Conservation (phyloP, 352 stramenopile species). For the Phytophthora boehmeriae region DNA sequence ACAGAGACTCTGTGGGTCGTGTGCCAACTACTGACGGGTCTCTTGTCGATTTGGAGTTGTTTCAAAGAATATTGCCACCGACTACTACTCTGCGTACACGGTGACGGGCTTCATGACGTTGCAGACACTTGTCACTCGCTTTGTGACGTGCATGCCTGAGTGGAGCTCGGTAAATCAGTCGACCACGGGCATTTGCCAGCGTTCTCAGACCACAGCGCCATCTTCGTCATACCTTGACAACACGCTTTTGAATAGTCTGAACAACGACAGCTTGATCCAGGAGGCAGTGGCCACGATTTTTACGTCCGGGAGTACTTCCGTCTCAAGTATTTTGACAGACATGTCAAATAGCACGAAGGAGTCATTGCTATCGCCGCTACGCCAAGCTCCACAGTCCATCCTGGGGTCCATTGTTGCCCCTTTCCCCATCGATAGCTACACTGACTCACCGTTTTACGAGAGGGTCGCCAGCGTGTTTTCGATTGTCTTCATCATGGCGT, state of each 20-base stretch:
- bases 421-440: constrained; percentile 46
- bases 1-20: constrained; percentile 15
- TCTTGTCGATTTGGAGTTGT: constrained; percentile 23
- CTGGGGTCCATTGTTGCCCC: constrained; percentile 33
- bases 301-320: not conserved
- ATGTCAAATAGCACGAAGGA: constrained; percentile 27
- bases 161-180: constrained; percentile 44
- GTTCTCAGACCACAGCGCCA: constrained; percentile 30
- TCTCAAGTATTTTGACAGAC: constrained; percentile 15
- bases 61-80: constrained; percentile 38
- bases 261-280: constrained; percentile 41
- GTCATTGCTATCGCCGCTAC: constrained; percentile 31
- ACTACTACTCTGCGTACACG: constrained; percentile 49
- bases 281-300: constrained; percentile 22
- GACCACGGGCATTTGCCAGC: constrained; percentile 52
- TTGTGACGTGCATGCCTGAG: constrained; percentile 58
- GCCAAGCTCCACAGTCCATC: constrained; percentile 50
- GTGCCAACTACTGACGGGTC: constrained; percentile 40
- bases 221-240: constrained; percentile 27
- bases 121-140: constrained; percentile 62
- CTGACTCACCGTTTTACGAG: constrained; percentile 62
- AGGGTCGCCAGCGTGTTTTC: constrained; percentile 55
- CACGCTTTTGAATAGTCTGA: constrained; percentile 32
- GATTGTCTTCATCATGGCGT: constrained; percentile 91
- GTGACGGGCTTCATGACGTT: constrained; percentile 60